Conservation (phyloP, 1,284 basidiomycete species). For the Naganishia liquefaciens region DNA sequence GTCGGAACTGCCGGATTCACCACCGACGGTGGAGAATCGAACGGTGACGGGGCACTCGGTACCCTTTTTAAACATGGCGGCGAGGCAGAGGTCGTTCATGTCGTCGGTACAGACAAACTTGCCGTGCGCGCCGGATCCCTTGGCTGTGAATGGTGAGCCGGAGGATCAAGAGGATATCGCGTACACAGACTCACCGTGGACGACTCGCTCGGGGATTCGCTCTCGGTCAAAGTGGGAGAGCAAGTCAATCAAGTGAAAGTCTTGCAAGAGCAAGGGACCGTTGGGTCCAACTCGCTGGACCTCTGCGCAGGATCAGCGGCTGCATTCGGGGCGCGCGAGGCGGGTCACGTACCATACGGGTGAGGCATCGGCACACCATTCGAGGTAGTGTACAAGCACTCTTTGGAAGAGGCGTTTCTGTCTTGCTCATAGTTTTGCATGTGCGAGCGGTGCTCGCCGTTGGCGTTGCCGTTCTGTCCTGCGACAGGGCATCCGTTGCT, state of each 20-base stretch:
- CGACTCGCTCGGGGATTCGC: slow-evolving; percentile 92
- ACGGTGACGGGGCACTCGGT: slow-evolving; percentile 60
- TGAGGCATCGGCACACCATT: slow-evolving; percentile 70
- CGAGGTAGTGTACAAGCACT: slow-evolving; percentile 72
- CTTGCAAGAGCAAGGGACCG: slow-evolving; percentile 84
- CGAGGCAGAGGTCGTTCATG: slow-evolving; percentile 74
- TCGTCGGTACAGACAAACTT: slow-evolving; percentile 83
- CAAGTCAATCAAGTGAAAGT: slow-evolving; percentile 85
- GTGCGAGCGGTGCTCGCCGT: slow-evolving; percentile 9
- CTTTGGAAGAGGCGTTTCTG: slow-evolving; percentile 36
- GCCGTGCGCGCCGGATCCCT: slow-evolving; percentile 88
- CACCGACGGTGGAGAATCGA: slow-evolving; percentile 58
- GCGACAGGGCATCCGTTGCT: slow-evolving; percentile 19
- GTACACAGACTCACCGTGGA: slow-evolving; percentile 50
- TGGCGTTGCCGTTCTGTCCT: not conserved
- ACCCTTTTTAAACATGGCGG: slow-evolving; percentile 72
- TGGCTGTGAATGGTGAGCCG: slow-evolving; percentile 63
- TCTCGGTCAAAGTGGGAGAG: slow-evolving; percentile 90
- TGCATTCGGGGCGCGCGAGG: not conserved
- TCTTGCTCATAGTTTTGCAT: slow-evolving; percentile 38
- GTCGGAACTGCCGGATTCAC: slow-evolving; percentile 83
- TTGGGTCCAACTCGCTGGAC: slow-evolving; percentile 70
- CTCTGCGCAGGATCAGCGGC: slow-evolving; percentile 54
- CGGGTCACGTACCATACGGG: slow-evolving; percentile 39
- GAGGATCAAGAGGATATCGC: not conserved